Base-by-base conservation (phyloP, 306 rosid genomes). In the Ormosia emarginata region DNA sequence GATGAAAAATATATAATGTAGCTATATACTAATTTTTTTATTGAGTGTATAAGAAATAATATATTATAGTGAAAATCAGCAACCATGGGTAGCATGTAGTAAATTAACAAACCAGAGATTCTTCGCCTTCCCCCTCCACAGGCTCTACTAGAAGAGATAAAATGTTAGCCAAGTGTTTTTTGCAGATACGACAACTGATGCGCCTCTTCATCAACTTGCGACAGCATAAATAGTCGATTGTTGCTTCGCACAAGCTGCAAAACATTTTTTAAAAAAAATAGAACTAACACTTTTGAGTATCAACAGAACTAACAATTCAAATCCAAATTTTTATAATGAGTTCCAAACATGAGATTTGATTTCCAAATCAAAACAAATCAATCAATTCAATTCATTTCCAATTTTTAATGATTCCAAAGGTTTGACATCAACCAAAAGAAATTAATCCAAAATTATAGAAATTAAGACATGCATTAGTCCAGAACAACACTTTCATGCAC, bases 231-330 rank as follows among this genome's bases (percentile, higher is more conserved):
- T 66, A 97, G 89, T 61, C 98, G 88, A 86, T 92, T 94, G 64
- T 94, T 93, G 97, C 98, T 91, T 63, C 98, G 97, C 85, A 91
- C 94, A 80, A 94, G 97, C 98, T 94, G 94, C 90, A 84, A 82
- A 78, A 64, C 69, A n/a, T n/a, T n/a, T n/a, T n/a, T n/a, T n/a
- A n/a, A n/a, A 82, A 37, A 0, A 37, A 37, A 4, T 37, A 4
- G 41, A 74, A 59, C 77, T 64, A 75, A 78, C 64, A 71, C 57
- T 13, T 64, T 76, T 50, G 37, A 82, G 30, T 9, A 74, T 39
- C 57, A 59, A 32, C 18, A 74, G 8, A 53, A 76, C 55, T 47
- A 29, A 71, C 67, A n/a, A n/a, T n/a, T n/a, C n/a, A n/a, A n/a
- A n/a, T n/a, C n/a, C n/a, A n/a, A n/a, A n/a, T n/a, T n/a, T n/a